Evolutionary conservation across 2,329 filamentous ascomycete species (phyloP), one percentile per base, ranked within the genome.

Genomic region (Scolecobasidium constrictum): DNA sequence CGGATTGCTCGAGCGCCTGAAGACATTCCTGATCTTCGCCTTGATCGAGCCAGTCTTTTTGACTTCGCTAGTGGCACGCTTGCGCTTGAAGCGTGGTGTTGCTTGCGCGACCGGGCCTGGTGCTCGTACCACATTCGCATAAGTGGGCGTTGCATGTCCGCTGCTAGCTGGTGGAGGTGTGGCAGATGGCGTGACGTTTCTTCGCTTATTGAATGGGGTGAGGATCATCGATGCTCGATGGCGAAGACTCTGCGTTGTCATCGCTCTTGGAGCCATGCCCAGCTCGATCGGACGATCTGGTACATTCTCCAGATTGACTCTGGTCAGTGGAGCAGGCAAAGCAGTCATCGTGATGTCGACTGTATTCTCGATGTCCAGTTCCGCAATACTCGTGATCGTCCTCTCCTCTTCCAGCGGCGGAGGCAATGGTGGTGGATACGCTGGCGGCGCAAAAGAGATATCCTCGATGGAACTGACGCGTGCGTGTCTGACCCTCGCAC

Each of bases 11-110:
- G 52, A 50, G 19, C 67, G 59, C 19, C 65, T 64, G 48, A 83
- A 77, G 0, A 80, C 63, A 28, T 60, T 71, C 56, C 71, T 81
- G 46, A 86, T 52, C 45, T 69, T 83, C 38, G 67, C 71, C 52
- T 71, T 81, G 31, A 86, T 52, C 0, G 71, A 73, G 13, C 66
- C 70, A 0, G 19, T 28, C 15, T 17, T 20, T 13, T 31, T 39
- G 60, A 15, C 26, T 17, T 34, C 35, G 11, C 42, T 12, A 33
- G 12, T 40, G n/a, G 15, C 16, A 9, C 34, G 21, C 18, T 33
- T 38, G 12, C 22, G 20, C 26, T 44, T 16, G 22, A 18, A 31
- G 6, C 18, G 23, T 17, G 15, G 15, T 22, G 4, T 44, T 23
- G 35, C 6, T n/a, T n/a, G n/a, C n/a, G n/a, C n/a, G n/a, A n/a